Evolutionary conservation across 2,329 filamentous ascomycete genomes (phyloP).

Genomic region (Arthroderma sp.): DNA sequence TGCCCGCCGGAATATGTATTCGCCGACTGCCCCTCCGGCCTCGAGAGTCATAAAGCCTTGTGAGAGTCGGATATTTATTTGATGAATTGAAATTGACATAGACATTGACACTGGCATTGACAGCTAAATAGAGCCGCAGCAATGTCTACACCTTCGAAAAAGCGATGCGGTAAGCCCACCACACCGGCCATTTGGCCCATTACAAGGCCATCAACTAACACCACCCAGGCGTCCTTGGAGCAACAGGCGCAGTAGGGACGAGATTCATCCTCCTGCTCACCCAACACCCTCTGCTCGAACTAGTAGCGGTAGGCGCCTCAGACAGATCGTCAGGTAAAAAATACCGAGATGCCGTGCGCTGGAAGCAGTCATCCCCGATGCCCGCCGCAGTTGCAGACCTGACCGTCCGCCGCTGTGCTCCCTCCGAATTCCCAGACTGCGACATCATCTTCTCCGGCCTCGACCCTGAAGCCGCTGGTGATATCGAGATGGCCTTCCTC

Average conservation of each 20-base stretch:
- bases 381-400: slow-evolving; percentile 62
- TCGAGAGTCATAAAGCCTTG: too few relatives aligned
- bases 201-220: background rate
- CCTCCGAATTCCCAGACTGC: slow-evolving; percentile 74
- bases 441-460: slow-evolving; percentile 88
- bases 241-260: slow-evolving; percentile 88
- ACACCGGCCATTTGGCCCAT: background rate
- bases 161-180: slow-evolving; percentile 11
- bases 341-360: slow-evolving; percentile 85
- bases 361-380: slow-evolving; percentile 87
- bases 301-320: slow-evolving; percentile 83
- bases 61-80: too few relatives aligned
- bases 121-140: background rate
- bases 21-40: too few relatives aligned
- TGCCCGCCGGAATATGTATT: too few relatives aligned
- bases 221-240: slow-evolving; percentile 60
- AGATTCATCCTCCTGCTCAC: slow-evolving; percentile 88
- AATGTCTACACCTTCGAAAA: slow-evolving; percentile 6
- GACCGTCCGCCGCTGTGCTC: slow-evolving; percentile 72
- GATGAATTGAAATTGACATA: too few relatives aligned
- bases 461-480: slow-evolving; percentile 82
- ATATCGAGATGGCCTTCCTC: slow-evolving; percentile 86
- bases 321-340: slow-evolving; percentile 81
- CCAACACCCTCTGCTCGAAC: slow-evolving; percentile 71
- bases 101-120: background rate